A percentile compares a stretch with the other conserved stretches of the same genome.
These are phyloP conservation scores for Stramenopiles sp. DNA, from an alignment of 352 stramenopile species.

Conservation along the genomic window DNA sequence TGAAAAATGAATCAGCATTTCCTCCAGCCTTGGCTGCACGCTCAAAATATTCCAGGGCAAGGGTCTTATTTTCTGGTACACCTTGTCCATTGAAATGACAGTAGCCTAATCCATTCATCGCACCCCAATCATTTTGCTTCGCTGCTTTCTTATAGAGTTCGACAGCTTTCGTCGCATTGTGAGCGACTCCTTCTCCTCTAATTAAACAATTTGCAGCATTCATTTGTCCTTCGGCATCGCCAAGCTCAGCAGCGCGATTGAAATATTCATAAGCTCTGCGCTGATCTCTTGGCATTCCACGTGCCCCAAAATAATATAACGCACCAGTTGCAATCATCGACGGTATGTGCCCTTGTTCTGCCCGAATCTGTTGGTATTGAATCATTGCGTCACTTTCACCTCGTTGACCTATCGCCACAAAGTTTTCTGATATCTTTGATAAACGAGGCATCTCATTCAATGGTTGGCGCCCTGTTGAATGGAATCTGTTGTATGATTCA, in stretches of 20 bases:
- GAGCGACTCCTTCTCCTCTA: conserved; percentile 31
- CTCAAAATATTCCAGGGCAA: conserved; percentile 35
- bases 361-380: conserved; percentile 33
- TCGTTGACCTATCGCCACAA: conserved; percentile 23
- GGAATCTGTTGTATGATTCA: conserved; percentile 19
- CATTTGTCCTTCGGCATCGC: conserved; percentile 21
- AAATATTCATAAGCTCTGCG: conserved; percentile 30
- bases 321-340: conserved; percentile 40
- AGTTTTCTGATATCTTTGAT: conserved; percentile 21
- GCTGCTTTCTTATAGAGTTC: conserved; percentile 32
- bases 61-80: conserved; percentile 28
- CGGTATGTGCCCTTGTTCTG: conserved; percentile 29
- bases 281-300: conserved; percentile 30
- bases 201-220: conserved; percentile 39
- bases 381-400: conserved; percentile 43
- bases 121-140: conserved; percentile 25
- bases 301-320: conserved; percentile 42
- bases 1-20: conserved; percentile 50
- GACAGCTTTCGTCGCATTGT: conserved; percentile 31
- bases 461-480: conserved; percentile 30
- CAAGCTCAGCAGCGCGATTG: conserved; percentile 23
- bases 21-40: conserved; percentile 27
- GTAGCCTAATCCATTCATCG: conserved; percentile 45
- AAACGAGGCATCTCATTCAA: conserved; percentile 6
- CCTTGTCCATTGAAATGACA: conserved; percentile 39